Base-by-base conservation (phyloP, 108 stramenopile species). In the Skeletonema costatum region DNA sequence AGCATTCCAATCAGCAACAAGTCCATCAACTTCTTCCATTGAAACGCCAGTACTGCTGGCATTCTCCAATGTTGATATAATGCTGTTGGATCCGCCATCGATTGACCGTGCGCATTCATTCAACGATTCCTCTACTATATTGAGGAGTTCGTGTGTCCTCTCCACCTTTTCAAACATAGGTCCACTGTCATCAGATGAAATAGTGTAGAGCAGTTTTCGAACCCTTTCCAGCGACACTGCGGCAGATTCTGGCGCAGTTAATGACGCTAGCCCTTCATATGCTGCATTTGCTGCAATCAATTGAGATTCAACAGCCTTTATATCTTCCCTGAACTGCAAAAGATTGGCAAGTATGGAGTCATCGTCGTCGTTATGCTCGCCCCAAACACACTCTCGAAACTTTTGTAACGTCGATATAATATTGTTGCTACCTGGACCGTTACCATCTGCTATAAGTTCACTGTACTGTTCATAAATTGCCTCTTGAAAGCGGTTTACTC, bases 1-100 rank as follows among this genome's bases (percentile, higher is more conserved):
- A 11, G 81, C 73, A 79, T 88, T 91, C 93, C 93, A 94, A 71
- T 94, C 93, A 10, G 85, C 74, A 65, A 94, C 70, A 42, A 88
- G 76, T 16, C 66, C 76, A 53, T 87, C 83, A 30, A 94, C 35
- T n/a, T 80, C 84, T 61, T 94, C 93, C 42, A 85, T 38, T 36
- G 88, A 75, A 25, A 87, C 66, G 19, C 88, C 88, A 32, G 58
- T 39, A 32, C 58, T 2, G 78, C 73, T n/a, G 53, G 70, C 68
- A 31, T 71, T 76, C 70, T 90, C 85, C 60, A 90, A 51, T 17
- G 51, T 75, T 46, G 80, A 67, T 10, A 90, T 44, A 31, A 91
- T 62, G 50, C 89, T 88, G 32, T 82, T 70, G 3, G 77, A 61
- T 59, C 82, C 73, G 35, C 86, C 89, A 64, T 93, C 89, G 17